Evolutionary conservation across 179 eudicot species (phyloP), one percentile per base, ranked within the genome.

Genomic region (Dionaea muscipula): DNA sequence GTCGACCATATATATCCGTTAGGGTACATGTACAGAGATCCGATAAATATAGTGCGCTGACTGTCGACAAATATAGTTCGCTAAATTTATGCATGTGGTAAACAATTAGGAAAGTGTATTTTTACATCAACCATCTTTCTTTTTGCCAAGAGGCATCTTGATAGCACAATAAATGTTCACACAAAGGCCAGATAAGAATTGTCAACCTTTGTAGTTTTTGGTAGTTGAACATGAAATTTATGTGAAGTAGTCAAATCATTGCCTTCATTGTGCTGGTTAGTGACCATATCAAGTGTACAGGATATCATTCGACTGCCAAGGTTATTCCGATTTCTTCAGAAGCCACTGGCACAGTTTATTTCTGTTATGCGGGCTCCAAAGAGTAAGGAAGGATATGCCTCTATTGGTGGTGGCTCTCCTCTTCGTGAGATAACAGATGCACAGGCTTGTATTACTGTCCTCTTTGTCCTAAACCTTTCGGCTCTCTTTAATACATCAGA

Each of bases 371-470:
- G 99, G 74, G 91, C 99, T 68, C 95, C 99, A 4, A 93, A 93
- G 75, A 93, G 99, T 75, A 93, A 78, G 74, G 99, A 93, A 79
- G 99, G 96, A 26, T 93, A 93, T 75, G 99, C 99, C 66, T 84
- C 99, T 46, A 93, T 93, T 68, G 99, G 99, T 50, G 99, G 99
- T 63, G 99, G 99, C 39, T 93, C 99, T 66, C 99, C 99, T 53
- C 93, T 93, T 70, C 83, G 99, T 53, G 67, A 69, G 61, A 93
- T 88, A 55, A 93, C 99, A 47, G 99, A 88, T 79, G 93, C 76
- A 43, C 99, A 93, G 99, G 99, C 71, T 74, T 65, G 86, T 54
- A 33, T 16, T 37, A 31, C 35, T 31, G 10, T 31, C 35, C 35
- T 31, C 35, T 46, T n/a, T 59, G n/a, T 22, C 27, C 64, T 53